Percentiles rank a stretch among this genome's conserved stretches.
Evolutionary conservation across 208 protist species (phyloP).

Genomic region (Leishmania arabica): DNA sequence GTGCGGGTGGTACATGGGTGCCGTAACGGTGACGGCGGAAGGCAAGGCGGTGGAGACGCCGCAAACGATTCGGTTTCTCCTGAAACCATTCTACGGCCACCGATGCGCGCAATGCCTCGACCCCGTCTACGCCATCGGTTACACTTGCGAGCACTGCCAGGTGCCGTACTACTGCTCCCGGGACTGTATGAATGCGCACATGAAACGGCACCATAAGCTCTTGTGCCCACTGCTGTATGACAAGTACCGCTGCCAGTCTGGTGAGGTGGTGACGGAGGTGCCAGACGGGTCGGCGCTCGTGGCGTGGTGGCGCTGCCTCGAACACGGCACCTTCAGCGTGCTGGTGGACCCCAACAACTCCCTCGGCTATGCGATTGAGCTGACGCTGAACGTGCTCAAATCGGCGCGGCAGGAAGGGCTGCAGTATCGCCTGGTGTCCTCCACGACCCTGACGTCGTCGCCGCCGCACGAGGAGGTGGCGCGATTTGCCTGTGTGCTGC

Average conservation of each 20-base stretch:
- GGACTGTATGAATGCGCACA: conserved; percentile 76
- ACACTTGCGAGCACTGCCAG: conserved; percentile 79
- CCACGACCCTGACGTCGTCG: conserved; percentile 29
- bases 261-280: conserved; percentile 65
- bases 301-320: conserved; percentile 82
- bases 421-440: conserved; percentile 66
- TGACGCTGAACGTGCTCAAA: conserved; percentile 69
- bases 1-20: conserved; percentile 85
- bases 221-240: conserved; percentile 67
- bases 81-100: conserved; percentile 67
- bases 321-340: conserved; percentile 68
- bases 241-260: conserved; percentile 63
- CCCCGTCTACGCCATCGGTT: conserved; percentile 82
- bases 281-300: conserved; percentile 68
- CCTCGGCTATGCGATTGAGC: conserved; percentile 74
- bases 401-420: conserved; percentile 68
- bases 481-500: conserved; percentile 70
- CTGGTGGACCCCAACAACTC: conserved; percentile 71
- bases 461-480: conserved; percentile 67
- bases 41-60: conserved; percentile 41
- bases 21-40: conserved; percentile 42
- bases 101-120: conserved; percentile 87
- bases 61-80: conserved; percentile 68
- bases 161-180: conserved; percentile 81
- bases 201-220: conserved; percentile 66